A percentile compares a stretch with the other conserved stretches of the same genome.
These are phyloP conservation scores for Cytospora paraplurivora DNA, from an alignment of 2,329 filamentous ascomycete species.

Conservation along the genomic window DNA sequence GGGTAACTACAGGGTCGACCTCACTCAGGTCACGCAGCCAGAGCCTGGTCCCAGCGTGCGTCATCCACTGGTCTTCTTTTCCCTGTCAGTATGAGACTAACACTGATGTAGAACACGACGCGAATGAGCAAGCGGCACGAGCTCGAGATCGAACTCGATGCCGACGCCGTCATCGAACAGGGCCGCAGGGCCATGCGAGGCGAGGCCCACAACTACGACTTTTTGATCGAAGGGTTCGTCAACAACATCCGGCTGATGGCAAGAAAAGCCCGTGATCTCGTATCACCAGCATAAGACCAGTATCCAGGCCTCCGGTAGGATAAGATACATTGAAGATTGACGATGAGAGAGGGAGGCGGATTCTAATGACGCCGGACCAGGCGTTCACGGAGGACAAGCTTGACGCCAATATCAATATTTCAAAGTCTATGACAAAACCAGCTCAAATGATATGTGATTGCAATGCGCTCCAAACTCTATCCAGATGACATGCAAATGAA, in stretches of 20 bases:
- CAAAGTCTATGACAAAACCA: background rate
- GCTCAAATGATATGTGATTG: background rate
- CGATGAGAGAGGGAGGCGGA: background rate
- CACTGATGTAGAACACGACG: slow-evolving; percentile 39
- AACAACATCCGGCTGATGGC: slow-evolving; percentile 70
- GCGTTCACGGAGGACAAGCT: background rate
- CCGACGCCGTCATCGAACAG: slow-evolving; percentile 65
- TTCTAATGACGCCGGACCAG: background rate
- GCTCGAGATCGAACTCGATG: slow-evolving; percentile 76
- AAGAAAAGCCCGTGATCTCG: slow-evolving; percentile 39
- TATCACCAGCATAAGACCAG: background rate
- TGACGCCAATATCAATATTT: background rate
- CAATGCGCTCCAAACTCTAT: background rate
- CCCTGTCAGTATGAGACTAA: slow-evolving; percentile 25
- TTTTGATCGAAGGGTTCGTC: slow-evolving; percentile 71
- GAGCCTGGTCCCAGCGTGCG: slow-evolving; percentile 41
- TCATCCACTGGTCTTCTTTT: slow-evolving; percentile 13
- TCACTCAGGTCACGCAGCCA: slow-evolving; percentile 79
- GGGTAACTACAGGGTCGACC: slow-evolving; percentile 82
- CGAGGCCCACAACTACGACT: slow-evolving; percentile 62
- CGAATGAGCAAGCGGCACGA: slow-evolving; percentile 69
- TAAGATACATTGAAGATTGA: background rate
- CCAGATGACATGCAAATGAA: too few species aligned
- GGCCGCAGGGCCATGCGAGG: slow-evolving; percentile 56
- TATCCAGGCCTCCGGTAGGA: background rate